A percentile compares a stretch with the other conserved stretches of the same genome.
Evolutionary conservation across 495 filamentous ascomycete genomes (phyloP).

Genomic region (Hypoxylon trugodes): DNA sequence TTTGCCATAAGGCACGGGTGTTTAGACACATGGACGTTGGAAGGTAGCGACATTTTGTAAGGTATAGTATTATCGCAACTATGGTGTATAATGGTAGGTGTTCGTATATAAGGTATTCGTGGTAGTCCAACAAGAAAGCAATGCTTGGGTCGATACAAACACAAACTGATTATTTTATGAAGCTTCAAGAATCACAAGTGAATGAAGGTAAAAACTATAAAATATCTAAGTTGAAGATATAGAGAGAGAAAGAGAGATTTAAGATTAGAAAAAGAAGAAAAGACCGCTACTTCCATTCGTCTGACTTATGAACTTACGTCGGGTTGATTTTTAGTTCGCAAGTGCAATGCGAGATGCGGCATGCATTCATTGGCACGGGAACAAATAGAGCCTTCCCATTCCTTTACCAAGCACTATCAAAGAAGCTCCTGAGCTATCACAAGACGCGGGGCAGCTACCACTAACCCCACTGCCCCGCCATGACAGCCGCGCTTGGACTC

Average conservation of each 20-base stretch:
- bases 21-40: conserved; percentile 81
- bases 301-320: neutral
- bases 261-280: neutral
- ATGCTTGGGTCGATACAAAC: too few species aligned
- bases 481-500: neutral
- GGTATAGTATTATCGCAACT: conserved; percentile 11
- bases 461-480: neutral
- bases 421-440: neutral
- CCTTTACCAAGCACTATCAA: conserved; percentile 9
- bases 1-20: conserved; percentile 91
- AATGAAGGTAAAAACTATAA: neutral
- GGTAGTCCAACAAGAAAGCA: conserved; percentile 3
- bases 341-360: conserved; percentile 10
- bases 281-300: neutral
- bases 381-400: neutral
- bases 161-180: neutral
- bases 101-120: too few species aligned
- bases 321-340: conserved; percentile 17
- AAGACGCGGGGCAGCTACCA: conserved; percentile 26
- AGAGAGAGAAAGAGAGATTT: neutral
- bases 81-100: too few species aligned
- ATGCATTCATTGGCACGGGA: conserved; percentile 25
- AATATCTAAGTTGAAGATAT: neutral
- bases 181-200: neutral
- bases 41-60: conserved; percentile 55